Conservation (phyloP, 2,329 filamentous ascomycete species). For the Pyricularia grisea region DNA sequence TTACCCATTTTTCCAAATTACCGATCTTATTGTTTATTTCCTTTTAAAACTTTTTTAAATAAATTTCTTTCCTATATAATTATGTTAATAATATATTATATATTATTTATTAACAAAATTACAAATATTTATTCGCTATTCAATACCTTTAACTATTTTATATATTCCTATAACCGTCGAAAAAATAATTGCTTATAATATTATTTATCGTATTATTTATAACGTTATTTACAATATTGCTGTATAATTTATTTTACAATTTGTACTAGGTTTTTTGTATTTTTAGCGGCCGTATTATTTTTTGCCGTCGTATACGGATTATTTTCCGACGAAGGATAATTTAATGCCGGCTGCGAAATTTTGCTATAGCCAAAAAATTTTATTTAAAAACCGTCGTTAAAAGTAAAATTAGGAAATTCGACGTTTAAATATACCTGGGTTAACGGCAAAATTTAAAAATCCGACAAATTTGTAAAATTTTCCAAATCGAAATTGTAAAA, state of each 20-base stretch:
- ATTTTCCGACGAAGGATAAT: neutral
- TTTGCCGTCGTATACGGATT: neutral
- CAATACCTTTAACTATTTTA: too few relatives aligned
- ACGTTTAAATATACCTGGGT: neutral
- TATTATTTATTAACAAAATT: too few relatives aligned
- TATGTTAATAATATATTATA: too few relatives aligned
- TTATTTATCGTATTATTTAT: neutral
- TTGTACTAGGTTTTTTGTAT: neutral
- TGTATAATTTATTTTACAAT: neutral
- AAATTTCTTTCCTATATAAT: too few relatives aligned
- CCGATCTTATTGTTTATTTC: too few relatives aligned
- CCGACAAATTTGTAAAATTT: neutral
- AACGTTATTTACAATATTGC: neutral
- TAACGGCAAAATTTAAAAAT: neutral
- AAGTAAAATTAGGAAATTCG: neutral
- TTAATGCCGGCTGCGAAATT: neutral
- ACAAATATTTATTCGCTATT: too few relatives aligned
- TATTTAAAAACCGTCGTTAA: neutral
- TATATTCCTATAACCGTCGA: too few relatives aligned
- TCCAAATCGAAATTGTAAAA: too few relatives aligned
- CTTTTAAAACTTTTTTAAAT: too few relatives aligned
- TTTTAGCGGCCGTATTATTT: neutral
- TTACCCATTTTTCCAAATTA: too few relatives aligned
- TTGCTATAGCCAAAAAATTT: neutral
- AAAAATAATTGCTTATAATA: too few relatives aligned